Percentiles rank a stretch among this genome's conserved stretches.
These are phyloP conservation scores for Aspergillus ochraceoroseus DNA, from an alignment of 2,329 filamentous ascomycete species.

Conservation along the genomic window DNA sequence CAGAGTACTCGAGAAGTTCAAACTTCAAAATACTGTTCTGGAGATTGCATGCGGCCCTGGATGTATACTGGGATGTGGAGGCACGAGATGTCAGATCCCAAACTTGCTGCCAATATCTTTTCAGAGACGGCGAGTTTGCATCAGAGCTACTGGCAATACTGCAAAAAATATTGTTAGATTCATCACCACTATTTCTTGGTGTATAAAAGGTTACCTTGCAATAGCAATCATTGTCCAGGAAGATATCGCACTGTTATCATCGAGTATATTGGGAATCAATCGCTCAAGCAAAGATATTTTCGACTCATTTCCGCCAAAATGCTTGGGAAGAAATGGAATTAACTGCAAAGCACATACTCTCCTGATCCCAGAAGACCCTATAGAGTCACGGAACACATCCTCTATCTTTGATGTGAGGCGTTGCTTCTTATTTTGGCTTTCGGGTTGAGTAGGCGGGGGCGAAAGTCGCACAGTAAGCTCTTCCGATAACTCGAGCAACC, in stretches of 20 bases:
- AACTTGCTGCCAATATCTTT: constrained; percentile 60
- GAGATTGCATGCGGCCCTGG: constrained; percentile 70
- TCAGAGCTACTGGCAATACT: constrained; percentile 33
- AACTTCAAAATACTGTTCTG: constrained; percentile 63
- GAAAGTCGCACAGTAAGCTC: constrained; percentile 18
- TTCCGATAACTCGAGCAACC: constrained; percentile 39
- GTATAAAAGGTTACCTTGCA: too few species aligned
- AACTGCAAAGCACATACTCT: constrained; percentile 53
- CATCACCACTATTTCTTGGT: too few species aligned
- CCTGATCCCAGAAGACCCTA: constrained; percentile 34
- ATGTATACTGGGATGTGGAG: constrained; percentile 64
- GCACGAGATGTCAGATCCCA: constrained; percentile 72
- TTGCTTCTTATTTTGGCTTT: constrained; percentile 33
- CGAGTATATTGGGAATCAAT: constrained; percentile 56
- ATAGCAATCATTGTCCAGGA: constrained; percentile 85
- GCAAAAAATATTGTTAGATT: constrained; percentile 14
- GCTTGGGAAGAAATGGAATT: constrained; percentile 50
- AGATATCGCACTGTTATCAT: constrained; percentile 62
- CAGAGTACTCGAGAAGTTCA: constrained; percentile 62
- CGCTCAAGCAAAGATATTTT: constrained; percentile 54
- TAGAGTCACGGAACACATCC: constrained; percentile 36
- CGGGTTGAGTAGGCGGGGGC: constrained; percentile 11
- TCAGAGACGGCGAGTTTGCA: constrained; percentile 42
- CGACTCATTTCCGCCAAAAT: constrained; percentile 48
- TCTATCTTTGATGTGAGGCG: constrained; percentile 36